phyloP scores from a whole-genome alignment of 495 filamentous ascomycete genomes.

The Xylaria flabelliformis region DNA sequence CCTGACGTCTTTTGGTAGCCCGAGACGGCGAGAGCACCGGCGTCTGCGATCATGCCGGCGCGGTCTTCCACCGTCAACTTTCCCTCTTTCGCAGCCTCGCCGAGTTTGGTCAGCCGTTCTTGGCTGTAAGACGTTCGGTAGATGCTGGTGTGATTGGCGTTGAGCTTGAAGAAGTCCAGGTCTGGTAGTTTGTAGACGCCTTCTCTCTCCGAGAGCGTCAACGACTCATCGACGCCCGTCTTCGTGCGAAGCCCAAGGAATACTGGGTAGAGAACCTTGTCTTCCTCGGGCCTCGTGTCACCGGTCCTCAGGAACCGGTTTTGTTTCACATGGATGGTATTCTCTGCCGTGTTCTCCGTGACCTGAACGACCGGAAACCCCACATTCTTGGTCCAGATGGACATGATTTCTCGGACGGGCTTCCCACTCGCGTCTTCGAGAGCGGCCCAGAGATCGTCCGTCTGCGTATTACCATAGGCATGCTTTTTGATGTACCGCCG shows the following conservation, averaged over 20 bases:
- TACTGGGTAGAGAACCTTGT: conserved; percentile 78
- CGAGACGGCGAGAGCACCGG: conserved; percentile 85
- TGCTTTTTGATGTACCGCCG: conserved; percentile 93
- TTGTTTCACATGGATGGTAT: conserved; percentile 71
- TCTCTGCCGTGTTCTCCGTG: conserved; percentile 63
- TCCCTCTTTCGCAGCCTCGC: conserved; percentile 82
- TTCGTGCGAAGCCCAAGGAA: conserved; percentile 73
- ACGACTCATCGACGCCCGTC: conserved; percentile 64
- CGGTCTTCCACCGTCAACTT: conserved; percentile 92
- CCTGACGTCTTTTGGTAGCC: conserved; percentile 95
- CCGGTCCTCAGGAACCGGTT: conserved; percentile 78
- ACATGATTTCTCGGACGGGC: conserved; percentile 78
- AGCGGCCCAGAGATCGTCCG: conserved; percentile 89
- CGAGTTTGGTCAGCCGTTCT: conserved; percentile 71
- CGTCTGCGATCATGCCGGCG: conserved; percentile 95
- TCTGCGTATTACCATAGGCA: conserved; percentile 84
- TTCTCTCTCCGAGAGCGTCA: conserved; percentile 76
- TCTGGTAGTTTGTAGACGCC: conserved; percentile 69
- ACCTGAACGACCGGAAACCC: conserved; percentile 77
- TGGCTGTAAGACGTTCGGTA: conserved; percentile 76
- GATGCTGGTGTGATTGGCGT: conserved; percentile 76
- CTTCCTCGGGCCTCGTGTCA: conserved; percentile 82
- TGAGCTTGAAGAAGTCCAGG: conserved; percentile 78
- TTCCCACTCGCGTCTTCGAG: conserved; percentile 91
- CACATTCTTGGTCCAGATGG: conserved; percentile 80